Percentiles rank a stretch among this genome's conserved stretches.
Conservation (phyloP, 345 rosid species). For the Sonneratia alba region DNA sequence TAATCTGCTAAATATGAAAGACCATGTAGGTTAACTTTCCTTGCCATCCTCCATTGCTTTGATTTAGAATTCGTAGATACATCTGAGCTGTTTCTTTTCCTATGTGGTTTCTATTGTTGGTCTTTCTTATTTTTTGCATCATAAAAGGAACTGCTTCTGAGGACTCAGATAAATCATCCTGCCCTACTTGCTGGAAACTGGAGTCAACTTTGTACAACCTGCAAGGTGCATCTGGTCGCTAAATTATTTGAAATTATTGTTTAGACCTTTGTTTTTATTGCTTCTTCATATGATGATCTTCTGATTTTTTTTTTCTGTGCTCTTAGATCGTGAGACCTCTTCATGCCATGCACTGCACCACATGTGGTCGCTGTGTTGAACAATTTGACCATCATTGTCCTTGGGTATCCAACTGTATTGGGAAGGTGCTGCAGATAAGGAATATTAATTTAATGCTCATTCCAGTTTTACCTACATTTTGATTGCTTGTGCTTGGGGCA, state of each 20-base stretch:
- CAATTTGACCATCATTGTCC: conserved; percentile 99
- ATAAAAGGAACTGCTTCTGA: conserved; percentile 75
- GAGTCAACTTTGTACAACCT: conserved; percentile 93
- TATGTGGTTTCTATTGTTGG: neutral
- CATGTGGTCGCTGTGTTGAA: conserved; percentile 88
- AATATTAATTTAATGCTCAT: neutral
- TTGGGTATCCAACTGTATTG: conserved; percentile 95
- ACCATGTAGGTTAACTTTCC: conserved; percentile 50
- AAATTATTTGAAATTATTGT: neutral
- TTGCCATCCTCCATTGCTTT: neutral
- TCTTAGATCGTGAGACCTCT: conserved; percentile 84
- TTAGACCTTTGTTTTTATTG: neutral
- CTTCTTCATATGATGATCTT: conserved; percentile 11
- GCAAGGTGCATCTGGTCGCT: conserved; percentile 51
- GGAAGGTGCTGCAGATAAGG: conserved; percentile 55
- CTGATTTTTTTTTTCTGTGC: neutral
- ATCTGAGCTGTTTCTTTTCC: neutral
- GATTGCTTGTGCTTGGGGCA: neutral
- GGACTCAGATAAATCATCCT: conserved; percentile 80
- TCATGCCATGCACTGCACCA: conserved; percentile 93
- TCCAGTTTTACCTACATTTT: neutral
- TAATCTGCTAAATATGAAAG: conserved; percentile 76
- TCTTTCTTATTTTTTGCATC: neutral
- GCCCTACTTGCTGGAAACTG: conserved; percentile 93
- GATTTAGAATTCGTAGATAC: neutral